Percentiles rank a stretch among this genome's conserved stretches.
Conservation (phyloP, 208 protist genomes). For the Leptomonas seymouri region DNA sequence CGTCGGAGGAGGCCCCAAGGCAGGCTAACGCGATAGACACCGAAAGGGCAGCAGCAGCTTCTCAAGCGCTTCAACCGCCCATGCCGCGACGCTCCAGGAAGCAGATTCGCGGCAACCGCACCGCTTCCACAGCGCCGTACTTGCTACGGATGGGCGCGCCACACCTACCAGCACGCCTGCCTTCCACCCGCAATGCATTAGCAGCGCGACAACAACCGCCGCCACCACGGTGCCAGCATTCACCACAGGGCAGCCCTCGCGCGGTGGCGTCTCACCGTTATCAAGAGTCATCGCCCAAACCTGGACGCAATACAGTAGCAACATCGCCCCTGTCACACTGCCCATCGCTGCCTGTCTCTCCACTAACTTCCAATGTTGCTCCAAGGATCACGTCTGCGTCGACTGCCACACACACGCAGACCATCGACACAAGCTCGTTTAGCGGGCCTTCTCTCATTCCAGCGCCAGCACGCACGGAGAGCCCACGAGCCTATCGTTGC, state of each 20-base stretch:
- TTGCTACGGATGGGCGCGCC: not conserved
- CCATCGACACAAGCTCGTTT: not conserved
- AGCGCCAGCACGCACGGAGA: not conserved
- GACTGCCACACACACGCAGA: not conserved
- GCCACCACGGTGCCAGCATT: not conserved
- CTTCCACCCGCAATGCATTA: not conserved
- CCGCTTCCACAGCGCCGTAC: no score
- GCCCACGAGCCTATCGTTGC: not conserved
- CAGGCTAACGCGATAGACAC: not conserved
- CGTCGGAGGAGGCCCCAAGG: not conserved
- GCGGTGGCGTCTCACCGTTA: no score
- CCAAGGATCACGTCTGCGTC: not conserved
- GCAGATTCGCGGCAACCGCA: constrained; percentile 3
- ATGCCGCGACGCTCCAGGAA: constrained; percentile 1
- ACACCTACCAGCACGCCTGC: not conserved
- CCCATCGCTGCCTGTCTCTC: not conserved
- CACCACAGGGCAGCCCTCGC: not conserved
- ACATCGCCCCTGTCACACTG: not conserved
- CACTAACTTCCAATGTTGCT: not conserved
- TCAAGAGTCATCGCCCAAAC: not conserved
- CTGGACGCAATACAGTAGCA: not conserved
- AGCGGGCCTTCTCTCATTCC: not conserved
- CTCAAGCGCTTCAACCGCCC: not conserved
- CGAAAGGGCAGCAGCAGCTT: not conserved
- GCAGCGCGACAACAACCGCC: not conserved